These are phyloP conservation scores for Aphanocladium album DNA, from an alignment of 2,329 filamentous ascomycete species.

Conservation along the genomic window DNA sequence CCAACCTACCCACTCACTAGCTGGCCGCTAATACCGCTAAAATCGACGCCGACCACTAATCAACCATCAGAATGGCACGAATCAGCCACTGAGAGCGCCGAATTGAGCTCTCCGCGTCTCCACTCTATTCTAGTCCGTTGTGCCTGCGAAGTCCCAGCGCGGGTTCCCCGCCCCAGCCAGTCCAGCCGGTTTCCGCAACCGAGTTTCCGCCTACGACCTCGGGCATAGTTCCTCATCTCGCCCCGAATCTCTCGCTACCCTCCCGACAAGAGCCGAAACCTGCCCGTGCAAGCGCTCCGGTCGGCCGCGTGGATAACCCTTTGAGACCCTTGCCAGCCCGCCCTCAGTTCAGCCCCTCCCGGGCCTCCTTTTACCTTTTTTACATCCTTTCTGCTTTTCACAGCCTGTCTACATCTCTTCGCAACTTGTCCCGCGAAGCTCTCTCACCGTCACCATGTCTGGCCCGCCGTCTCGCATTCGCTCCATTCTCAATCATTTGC, in stretches of 20 bases:
- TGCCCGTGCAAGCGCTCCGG: not conserved
- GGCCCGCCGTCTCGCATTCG: constrained; percentile 55
- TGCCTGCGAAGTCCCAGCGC: not conserved
- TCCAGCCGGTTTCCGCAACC: no score
- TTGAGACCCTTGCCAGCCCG: not conserved
- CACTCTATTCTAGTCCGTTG: not conserved
- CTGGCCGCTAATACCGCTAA: not conserved
- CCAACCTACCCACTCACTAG: not conserved
- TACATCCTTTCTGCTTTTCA: not conserved
- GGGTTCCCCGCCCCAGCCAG: not conserved
- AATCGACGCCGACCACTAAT: not conserved
- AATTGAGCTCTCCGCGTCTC: no score
- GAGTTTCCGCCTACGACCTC: no score
- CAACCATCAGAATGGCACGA: no score
- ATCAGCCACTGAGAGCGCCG: not conserved
- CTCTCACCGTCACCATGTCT: constrained; percentile 49
- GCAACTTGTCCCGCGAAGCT: not conserved
- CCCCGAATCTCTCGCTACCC: no score
- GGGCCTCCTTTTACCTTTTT: not conserved
- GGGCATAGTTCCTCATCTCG: not conserved
- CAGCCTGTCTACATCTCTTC: not conserved
- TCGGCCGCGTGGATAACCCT: not conserved
- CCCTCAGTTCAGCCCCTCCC: not conserved
- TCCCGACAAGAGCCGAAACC: constrained; percentile 5
- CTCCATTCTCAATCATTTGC: constrained; percentile 50